A percentile compares a stretch with the other conserved stretches of the same genome.
Conservation (phyloP, 2,329 filamentous ascomycete species). For the Trichoderma atroviride region DNA sequence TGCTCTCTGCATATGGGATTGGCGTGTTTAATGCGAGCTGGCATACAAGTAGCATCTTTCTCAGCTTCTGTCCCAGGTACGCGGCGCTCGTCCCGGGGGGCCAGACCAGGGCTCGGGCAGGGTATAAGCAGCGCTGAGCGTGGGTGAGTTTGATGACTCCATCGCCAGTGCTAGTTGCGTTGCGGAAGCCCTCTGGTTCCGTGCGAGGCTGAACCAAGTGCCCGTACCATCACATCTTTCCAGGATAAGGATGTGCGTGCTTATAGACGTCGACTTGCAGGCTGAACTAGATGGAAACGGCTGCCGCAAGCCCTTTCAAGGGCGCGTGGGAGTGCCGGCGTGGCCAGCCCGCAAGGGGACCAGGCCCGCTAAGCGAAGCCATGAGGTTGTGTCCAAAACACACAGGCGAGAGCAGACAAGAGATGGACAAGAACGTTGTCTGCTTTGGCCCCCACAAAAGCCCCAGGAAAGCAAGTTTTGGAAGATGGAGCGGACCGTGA, state of each 20-base stretch:
- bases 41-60: not conserved
- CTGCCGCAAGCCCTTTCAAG: conserved; percentile 16
- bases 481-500: conserved; percentile 1
- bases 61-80: conserved; percentile 14
- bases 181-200: conserved; percentile 2
- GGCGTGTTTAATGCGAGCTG: conserved; percentile 4
- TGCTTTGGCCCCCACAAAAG: conserved; percentile 15
- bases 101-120: not conserved
- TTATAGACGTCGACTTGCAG: conserved; percentile 7
- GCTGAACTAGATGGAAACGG: conserved; percentile 10
- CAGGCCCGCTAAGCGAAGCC: conserved; percentile 17
- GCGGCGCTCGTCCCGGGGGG: not conserved
- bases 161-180: not conserved
- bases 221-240: not conserved
- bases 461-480: not conserved
- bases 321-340: conserved; percentile 17
- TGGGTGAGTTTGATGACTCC: not conserved
- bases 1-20: not conserved
- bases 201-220: conserved; percentile 19
- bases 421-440: not conserved
- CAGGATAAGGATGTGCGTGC: conserved; percentile 3
- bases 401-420: not conserved
- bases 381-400: conserved; percentile 10
- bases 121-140: not conserved
- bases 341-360: conserved; percentile 1